Conservation (phyloP, 2,329 filamentous ascomycete species). For the Malbranchea zuffiana region DNA sequence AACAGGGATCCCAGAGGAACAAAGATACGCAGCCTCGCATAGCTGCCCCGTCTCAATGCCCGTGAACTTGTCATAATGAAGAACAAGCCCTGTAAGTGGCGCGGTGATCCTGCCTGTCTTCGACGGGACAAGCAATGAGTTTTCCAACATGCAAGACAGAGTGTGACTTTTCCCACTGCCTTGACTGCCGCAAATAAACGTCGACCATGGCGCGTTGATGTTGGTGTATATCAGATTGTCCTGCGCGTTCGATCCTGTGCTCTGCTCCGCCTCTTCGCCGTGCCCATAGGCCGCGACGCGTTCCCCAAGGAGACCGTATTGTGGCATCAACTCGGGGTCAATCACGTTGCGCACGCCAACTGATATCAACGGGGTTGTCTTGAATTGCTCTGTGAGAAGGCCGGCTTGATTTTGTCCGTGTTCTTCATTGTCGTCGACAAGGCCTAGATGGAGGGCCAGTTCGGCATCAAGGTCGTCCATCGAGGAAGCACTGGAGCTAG, state of each 20-base stretch:
- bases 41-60: conserved; percentile 25
- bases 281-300: conserved; percentile 15
- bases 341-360: conserved; percentile 4
- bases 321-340: conserved; percentile 10
- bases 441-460: conserved; percentile 6
- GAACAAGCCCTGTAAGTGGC: conserved; percentile 45
- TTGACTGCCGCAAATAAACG: conserved; percentile 54
- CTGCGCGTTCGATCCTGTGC: conserved; percentile 2
- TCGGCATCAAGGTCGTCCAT: neutral
- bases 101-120: conserved; percentile 34
- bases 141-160: conserved; percentile 46
- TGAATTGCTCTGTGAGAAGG: conserved; percentile 12
- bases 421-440: conserved; percentile 12
- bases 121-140: conserved; percentile 23
- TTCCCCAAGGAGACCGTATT: conserved; percentile 20
- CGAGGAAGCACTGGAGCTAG: conserved; percentile 3
- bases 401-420: neutral
- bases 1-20: conserved; percentile 39
- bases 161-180: conserved; percentile 54
- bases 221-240: conserved; percentile 33
- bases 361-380: conserved; percentile 15
- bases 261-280: conserved; percentile 1
- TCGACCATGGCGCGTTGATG: conserved; percentile 45
- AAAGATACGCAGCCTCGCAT: conserved; percentile 48
- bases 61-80: conserved; percentile 45